Conservation (phyloP, 495 filamentous ascomycete species). For the Penicillium canescens region DNA sequence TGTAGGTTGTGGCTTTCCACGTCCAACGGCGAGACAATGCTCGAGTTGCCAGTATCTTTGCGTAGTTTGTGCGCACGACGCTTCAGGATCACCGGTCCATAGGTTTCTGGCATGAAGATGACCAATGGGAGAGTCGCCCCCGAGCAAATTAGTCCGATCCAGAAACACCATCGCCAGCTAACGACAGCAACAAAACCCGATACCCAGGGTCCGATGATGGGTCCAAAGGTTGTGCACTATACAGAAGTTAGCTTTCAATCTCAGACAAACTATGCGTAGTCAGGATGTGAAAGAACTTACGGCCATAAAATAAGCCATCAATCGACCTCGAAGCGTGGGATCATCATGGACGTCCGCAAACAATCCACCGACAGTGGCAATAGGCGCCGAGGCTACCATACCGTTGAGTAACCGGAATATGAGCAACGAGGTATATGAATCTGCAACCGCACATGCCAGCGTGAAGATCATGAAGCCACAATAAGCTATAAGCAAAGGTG, state of each 20-base stretch:
- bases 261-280: too few species aligned
- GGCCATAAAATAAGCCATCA: constrained; percentile 70
- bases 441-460: constrained; percentile 65
- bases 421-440: constrained; percentile 62
- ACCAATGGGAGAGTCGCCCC: constrained; percentile 46
- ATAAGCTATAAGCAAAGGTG: constrained; percentile 59
- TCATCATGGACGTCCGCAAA: constrained; percentile 69
- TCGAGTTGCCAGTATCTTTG: constrained; percentile 58
- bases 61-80: constrained; percentile 64
- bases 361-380: constrained; percentile 67
- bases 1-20: constrained; percentile 46
- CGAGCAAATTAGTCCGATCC: constrained; percentile 60
- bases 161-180: constrained; percentile 66
- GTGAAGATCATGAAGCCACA: constrained; percentile 66
- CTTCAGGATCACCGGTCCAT: constrained; percentile 69
- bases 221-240: constrained; percentile 63
- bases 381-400: constrained; percentile 63
- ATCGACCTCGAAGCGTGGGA: constrained; percentile 59
- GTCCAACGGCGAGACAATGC: constrained; percentile 45
- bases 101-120: constrained; percentile 61
- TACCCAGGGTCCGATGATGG: constrained; percentile 62
- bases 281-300: constrained; percentile 34
- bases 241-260: background rate
- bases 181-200: constrained; percentile 61
- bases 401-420: constrained; percentile 68